Evolutionary conservation across 306 rosid genomes (phyloP), one percentile per base, ranked within the genome.

Genomic region (Prunus armeniaca): DNA sequence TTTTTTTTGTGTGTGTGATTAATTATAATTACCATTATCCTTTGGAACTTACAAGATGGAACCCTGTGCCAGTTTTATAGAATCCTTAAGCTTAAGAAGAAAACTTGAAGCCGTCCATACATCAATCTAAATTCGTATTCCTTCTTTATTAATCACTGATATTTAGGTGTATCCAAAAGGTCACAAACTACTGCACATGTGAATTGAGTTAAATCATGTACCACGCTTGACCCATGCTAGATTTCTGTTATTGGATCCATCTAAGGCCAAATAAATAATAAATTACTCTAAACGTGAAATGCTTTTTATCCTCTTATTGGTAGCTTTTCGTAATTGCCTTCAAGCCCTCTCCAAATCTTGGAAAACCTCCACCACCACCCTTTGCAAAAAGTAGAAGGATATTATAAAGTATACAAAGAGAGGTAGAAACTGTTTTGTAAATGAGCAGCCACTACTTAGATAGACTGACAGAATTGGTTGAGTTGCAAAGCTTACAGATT

Each of bases 1-100:
- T 2, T 74, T 76, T 76, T 51, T 43, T 19, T 30, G 9, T 30
- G 14, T 14, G 76, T 61, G 67, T 41, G 51, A 74, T 6, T 76
- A 4, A 18, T 51, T 9, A 17, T 58, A 20, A 10, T 14, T 24
- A 14, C 18, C 18, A 5, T 9, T 19, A 24, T 41, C 8, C 17
- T 43, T 43, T 76, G 25, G 24, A 51, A n/a, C 45, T 54, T 55
- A 13, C 1, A 62, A 62, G 20, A 27, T 14, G 45, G 12, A 62
- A 27, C 67, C 65, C 2, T 2, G 67, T 2, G 64, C 12, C 71
- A 78, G 32, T 32, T 34, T 38, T 24, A 60, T 60, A 5, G 28
- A 27, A 25, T 25, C 34, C 32, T 47, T 0, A 19, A 45, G 20
- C 15, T 76, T 24, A 11, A 34, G 67, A 69, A 28, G 41, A 47